Evolutionary conservation across 192 early-diverging fungal species (phyloP), one percentile per base, ranked within the genome.

Genomic region (Paraglomus brasilianum): DNA sequence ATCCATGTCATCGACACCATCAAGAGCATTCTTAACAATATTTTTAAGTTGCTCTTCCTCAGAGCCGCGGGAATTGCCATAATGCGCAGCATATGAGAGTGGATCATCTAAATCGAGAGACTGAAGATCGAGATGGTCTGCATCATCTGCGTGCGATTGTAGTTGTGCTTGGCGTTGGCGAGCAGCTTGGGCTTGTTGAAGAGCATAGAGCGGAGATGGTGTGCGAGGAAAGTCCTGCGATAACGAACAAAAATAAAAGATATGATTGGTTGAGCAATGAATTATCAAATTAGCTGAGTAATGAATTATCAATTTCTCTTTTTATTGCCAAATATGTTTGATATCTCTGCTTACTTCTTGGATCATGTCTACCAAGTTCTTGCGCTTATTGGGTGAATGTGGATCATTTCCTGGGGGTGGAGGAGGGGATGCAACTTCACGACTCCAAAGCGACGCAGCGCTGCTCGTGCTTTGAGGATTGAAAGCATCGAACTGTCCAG

Each of bases 21-120:
- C 87, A 65, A 90, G 66, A 5, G 88, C 88, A 4, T 82, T 83
- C 24, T 81, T 86, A 11, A 91, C 59, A 8, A 90, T 78, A 5
- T 85, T 79, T 39, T 81, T 80, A 42, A 83, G 55, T 38, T 90
- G 87, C 8, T 87, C 80, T 10, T 81, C 83, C 50, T 83, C 67
- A 58, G 74, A 50, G 40, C 71, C 49, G 21, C 74, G 71, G 5
- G 81, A 50, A 43, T 75, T 63, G 14, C 62, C n/a, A 53, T 59
- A 60, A 36, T 73, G 66, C 40, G 70, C 49, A 13, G 56, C 22
- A 15, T 74, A 58, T 13, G 48, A 60, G 63, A 75, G 57, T 52
- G 77, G 56, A 47, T 81, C 75, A 21, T 78, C 76, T 61, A 77
- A 60, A 50, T 82, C 75, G 50, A 74, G 63, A 48, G 83, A 45